phyloP scores from a whole-genome alignment of 129 eudicot genomes.

The Flaveria sonorensis region DNA sequence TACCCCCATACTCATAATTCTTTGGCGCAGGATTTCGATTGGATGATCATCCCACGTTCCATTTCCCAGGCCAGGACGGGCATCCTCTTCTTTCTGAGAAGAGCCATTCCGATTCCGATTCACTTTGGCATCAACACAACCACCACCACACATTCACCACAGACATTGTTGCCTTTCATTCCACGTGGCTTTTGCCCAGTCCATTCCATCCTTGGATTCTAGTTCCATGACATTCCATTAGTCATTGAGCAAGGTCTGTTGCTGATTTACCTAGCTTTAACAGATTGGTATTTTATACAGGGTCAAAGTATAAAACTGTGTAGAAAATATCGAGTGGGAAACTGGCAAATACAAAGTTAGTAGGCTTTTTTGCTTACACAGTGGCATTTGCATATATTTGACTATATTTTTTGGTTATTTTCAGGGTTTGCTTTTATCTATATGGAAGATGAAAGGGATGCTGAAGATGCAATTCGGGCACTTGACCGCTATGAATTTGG shows the following conservation, averaged over 20 bases:
- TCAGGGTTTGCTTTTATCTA: conserved; percentile 87
- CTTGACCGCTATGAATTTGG: conserved; percentile 92
- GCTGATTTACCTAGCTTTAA: conserved; percentile 59
- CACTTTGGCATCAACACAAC: conserved; percentile 54
- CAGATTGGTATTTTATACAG: conserved; percentile 42
- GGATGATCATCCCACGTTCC: conserved; percentile 59
- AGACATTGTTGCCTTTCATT: conserved; percentile 65
- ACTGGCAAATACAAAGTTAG: conserved; percentile 20
- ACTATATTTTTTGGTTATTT: conserved; percentile 1
- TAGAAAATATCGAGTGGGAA: conserved; percentile 26
- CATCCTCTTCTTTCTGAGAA: conserved; percentile 60
- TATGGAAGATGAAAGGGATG: conserved; percentile 97
- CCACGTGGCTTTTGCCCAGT: conserved; percentile 69
- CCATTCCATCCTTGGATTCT: conserved; percentile 59
- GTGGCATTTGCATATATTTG: conserved; percentile 2
- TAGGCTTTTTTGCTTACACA: conserved; percentile 3
- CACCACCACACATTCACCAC: conserved; percentile 60
- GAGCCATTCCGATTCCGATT: conserved; percentile 62
- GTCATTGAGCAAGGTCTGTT: conserved; percentile 81
- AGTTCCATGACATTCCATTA: conserved; percentile 76
- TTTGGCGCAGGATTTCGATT: conserved; percentile 89
- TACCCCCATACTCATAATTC: conserved; percentile 78
- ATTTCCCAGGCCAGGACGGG: conserved; percentile 58
- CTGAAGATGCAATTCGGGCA: conserved; percentile 90
- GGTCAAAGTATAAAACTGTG: conserved; percentile 28